phyloP scores from a whole-genome alignment of 257 asterid genomes.

The Solanum virginianum region DNA sequence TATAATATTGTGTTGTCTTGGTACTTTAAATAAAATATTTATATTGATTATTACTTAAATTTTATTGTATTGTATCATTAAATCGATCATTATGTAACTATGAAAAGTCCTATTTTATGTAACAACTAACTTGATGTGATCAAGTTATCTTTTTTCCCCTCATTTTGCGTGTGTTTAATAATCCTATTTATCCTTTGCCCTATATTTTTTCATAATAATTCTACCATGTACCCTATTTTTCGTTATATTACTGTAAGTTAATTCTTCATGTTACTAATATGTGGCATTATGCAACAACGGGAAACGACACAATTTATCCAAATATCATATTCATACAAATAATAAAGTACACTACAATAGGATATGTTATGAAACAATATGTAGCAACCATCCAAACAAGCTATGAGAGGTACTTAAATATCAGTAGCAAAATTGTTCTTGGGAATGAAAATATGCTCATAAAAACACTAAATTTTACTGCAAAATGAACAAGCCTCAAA shows the following conservation, averaged over 20 bases:
- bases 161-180: background rate
- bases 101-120: background rate
- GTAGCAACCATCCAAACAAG: background rate
- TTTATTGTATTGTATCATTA: background rate
- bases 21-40: no score
- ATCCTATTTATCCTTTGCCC: background rate
- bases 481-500: background rate
- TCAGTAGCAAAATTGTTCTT: background rate
- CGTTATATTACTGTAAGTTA: background rate
- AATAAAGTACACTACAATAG: background rate
- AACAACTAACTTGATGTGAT: background rate
- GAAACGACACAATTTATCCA: no score
- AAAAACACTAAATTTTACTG: background rate
- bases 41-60: background rate
- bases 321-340: background rate
- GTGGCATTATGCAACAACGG: background rate
- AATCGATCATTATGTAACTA: background rate
- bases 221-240: background rate
- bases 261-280: background rate
- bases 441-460: background rate
- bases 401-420: background rate
- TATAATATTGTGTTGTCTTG: background rate
- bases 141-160: background rate
- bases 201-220: background rate
- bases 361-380: background rate